Conservation (phyloP, 148 eudicot species). For the Suaeda aralocaspica region DNA sequence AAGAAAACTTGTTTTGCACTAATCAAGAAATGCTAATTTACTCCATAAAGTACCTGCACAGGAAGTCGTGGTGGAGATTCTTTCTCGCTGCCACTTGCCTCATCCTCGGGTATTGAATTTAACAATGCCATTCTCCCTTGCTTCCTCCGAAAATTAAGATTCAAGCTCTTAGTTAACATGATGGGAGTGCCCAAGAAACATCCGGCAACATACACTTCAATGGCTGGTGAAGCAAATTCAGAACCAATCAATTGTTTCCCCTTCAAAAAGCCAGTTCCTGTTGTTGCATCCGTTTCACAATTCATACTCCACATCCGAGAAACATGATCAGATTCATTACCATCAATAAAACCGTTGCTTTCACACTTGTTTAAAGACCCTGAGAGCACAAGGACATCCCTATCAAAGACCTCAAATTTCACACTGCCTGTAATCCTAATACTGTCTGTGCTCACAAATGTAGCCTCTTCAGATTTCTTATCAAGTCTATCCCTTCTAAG, state of each 20-base stretch:
- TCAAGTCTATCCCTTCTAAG: slow-evolving; percentile 65
- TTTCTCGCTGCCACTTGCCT: slow-evolving; percentile 28
- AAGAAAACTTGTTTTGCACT: not conserved
- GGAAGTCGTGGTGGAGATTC: slow-evolving; percentile 37
- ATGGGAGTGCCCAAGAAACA: slow-evolving; percentile 53
- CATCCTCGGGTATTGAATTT: slow-evolving; percentile 63
- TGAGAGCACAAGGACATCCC: slow-evolving; percentile 46
- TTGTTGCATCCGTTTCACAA: slow-evolving; percentile 44
- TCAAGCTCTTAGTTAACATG: slow-evolving; percentile 56
- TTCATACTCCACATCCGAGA: slow-evolving; percentile 53
- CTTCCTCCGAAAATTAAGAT: slow-evolving; percentile 46
- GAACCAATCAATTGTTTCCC: slow-evolving; percentile 37
- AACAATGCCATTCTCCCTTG: slow-evolving; percentile 36
- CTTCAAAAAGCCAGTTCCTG: slow-evolving; percentile 47
- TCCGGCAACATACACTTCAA: slow-evolving; percentile 83
- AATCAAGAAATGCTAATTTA: slow-evolving; percentile 4
- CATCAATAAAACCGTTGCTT: slow-evolving; percentile 38
- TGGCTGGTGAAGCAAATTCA: slow-evolving; percentile 36
- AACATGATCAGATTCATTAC: slow-evolving; percentile 30
- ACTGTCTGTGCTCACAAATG: slow-evolving; percentile 73
- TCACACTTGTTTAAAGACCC: slow-evolving; percentile 50
- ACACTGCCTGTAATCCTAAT: slow-evolving; percentile 54
- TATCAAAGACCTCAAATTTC: slow-evolving; percentile 66
- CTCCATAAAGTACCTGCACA: slow-evolving; percentile 42
- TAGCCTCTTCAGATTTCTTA: slow-evolving; percentile 68